Percentiles rank a stretch among this genome's conserved stretches.
Evolutionary conservation across 306 rosid genomes (phyloP).

Genomic region (Lathyrus tuberosus): DNA sequence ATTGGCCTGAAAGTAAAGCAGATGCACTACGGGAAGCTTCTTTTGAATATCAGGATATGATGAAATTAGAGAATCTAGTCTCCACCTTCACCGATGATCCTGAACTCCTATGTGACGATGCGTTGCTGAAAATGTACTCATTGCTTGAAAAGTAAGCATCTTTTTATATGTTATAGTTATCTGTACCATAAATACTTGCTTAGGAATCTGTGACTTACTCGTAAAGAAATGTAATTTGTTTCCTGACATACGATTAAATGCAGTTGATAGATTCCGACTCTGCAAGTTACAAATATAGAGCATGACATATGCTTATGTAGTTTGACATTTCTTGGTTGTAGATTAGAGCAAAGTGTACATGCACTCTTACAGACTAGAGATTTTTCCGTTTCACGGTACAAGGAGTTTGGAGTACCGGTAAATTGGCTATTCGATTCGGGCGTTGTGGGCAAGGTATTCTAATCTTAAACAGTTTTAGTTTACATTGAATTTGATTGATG

Average conservation of each 20-base stretch:
- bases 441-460: slow-evolving; percentile 88
- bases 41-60: slow-evolving; percentile 88
- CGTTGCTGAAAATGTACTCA: slow-evolving; percentile 92
- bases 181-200: slow-evolving; percentile 15
- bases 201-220: slow-evolving; percentile 1
- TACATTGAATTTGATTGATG: too few relatives aligned
- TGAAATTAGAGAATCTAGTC: slow-evolving; percentile 79
- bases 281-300: neutral
- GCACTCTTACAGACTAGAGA: slow-evolving; percentile 90
- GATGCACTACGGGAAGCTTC: slow-evolving; percentile 98
- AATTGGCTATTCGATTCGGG: slow-evolving; percentile 92
- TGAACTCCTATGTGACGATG: slow-evolving; percentile 69
- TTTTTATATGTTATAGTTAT: slow-evolving; percentile 12
- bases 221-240: neutral
- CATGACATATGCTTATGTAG: neutral
- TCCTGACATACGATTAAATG: slow-evolving; percentile 20
- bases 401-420: slow-evolving; percentile 92
- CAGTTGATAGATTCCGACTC: neutral
- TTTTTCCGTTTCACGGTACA: slow-evolving; percentile 88
- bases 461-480: neutral
- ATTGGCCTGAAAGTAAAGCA: slow-evolving; percentile 99
- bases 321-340: slow-evolving; percentile 34
- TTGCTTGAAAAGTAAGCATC: slow-evolving; percentile 87
- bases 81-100: slow-evolving; percentile 87
- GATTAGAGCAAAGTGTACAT: slow-evolving; percentile 88